Evolutionary conservation across 2,329 filamentous ascomycete species (phyloP), one percentile per base, ranked within the genome.

Genomic region (Clonostachys solani): DNA sequence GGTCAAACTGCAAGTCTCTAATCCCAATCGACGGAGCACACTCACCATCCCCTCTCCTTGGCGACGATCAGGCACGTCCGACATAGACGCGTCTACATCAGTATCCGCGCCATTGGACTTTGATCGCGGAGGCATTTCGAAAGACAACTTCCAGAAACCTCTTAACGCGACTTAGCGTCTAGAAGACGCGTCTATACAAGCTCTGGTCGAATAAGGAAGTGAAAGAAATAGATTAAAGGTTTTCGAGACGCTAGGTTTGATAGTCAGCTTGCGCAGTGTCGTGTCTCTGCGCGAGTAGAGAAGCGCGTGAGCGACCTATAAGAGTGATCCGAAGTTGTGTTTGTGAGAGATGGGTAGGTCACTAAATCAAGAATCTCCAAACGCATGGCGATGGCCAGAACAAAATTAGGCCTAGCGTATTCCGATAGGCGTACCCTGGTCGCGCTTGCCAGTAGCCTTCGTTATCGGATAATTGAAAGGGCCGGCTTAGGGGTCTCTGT

Each of bases 61-160:
- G 12, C 64, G 68, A 42, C 67, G 56, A 17, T 77, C 76, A 23
- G 76, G 76, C 46, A 73, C 77, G 62, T 85, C 82, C 40, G 72
- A 74, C 78, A 84, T 84, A 50, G 81, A 83, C 67, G 78, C 78
- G 72, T 83, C 80, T 36, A 78, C 77, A 71, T 83, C 79, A 37
- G 73, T 73, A 54, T 84, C 78, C 56, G 69, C 74, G 58, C 68
- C 80, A 60, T 68, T 71, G 59, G 68, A 43, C 63, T 71, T 72
- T 53, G 75, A 72, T 57, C 77, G 74, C 53, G 78, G 76, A 59
- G 79, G 76, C 78, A 80, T 83, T 57, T 57, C 65, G 61, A 60
- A 49, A 52, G 53, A 52, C 47, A 52, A 48, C 48, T 54, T 52
- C 51, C 48, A 52, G 47, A 55, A 62, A 65, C 67, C 72, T 73